Percentiles rank a stretch among this genome's conserved stretches.
Evolutionary conservation across 2,329 filamentous ascomycete genomes (phyloP).

Genomic region (Ophiostoma montium): DNA sequence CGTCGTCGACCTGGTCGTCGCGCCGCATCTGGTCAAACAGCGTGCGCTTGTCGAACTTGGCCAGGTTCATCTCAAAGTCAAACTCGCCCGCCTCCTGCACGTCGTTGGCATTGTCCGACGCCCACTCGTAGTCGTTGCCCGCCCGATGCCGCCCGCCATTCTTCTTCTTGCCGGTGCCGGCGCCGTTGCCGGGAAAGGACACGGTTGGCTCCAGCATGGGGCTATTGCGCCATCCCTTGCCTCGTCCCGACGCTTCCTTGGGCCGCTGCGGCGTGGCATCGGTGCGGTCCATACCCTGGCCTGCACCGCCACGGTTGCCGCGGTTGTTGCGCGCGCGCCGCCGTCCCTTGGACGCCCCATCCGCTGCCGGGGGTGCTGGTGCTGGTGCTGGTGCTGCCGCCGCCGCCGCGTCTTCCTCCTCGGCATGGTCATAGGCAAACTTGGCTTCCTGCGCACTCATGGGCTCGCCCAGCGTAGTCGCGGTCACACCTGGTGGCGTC

Average conservation of each 20-base stretch:
- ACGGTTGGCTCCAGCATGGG: conserved; percentile 45
- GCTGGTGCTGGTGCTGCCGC: background rate
- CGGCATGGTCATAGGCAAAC: background rate
- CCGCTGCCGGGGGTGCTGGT: background rate
- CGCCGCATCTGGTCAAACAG: conserved; percentile 87
- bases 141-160: conserved; percentile 27
- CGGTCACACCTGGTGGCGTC: background rate
- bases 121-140: conserved; percentile 63
- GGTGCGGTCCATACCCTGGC: conserved; percentile 17
- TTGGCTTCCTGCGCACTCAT: background rate
- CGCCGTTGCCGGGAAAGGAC: conserved; percentile 48
- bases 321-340: conserved; percentile 16
- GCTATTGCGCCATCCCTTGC: conserved; percentile 45
- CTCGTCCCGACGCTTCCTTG: conserved; percentile 18
- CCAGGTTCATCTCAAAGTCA: conserved; percentile 78
- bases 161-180: conserved; percentile 37
- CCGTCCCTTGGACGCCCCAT: conserved; percentile 3
- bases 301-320: too few relatives aligned
- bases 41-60: conserved; percentile 86
- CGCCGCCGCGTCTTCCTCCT: background rate
- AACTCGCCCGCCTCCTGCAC: conserved; percentile 89
- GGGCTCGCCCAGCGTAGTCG: background rate
- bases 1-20: conserved; percentile 78
- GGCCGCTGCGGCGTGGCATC: conserved; percentile 12
- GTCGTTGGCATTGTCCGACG: conserved; percentile 89